Percentiles rank a stretch among this genome's conserved stretches.
Evolutionary conservation across 768 basidiomycete genomes (phyloP).

Genomic region (Suillus lakei): DNA sequence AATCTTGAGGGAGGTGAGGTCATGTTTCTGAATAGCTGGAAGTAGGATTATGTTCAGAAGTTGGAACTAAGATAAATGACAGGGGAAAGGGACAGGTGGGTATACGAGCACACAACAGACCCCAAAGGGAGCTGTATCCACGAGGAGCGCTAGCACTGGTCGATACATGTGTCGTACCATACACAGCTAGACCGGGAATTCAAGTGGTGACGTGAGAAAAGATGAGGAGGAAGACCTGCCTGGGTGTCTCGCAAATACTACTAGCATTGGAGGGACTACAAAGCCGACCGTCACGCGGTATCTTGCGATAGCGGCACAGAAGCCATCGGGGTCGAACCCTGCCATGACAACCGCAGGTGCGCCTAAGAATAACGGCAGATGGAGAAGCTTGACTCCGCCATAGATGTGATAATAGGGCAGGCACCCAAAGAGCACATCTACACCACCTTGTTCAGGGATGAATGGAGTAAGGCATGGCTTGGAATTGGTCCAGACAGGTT

Average conservation of each 20-base stretch:
- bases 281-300: conserved; percentile 64
- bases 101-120: neutral
- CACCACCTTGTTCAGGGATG: conserved; percentile 8
- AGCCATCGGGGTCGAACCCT: conserved; percentile 72
- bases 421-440: conserved; percentile 62
- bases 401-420: conserved; percentile 66
- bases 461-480: conserved; percentile 30
- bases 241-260: conserved; percentile 72
- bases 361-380: conserved; percentile 57
- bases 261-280: conserved; percentile 85
- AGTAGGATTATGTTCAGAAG: conserved; percentile 2
- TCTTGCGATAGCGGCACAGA: conserved; percentile 66
- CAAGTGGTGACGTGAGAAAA: neutral
- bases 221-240: conserved; percentile 44
- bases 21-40: conserved; percentile 65
- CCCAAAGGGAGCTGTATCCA: neutral
- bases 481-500: conserved; percentile 46
- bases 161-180: neutral
- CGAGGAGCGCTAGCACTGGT: neutral
- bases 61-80: neutral
- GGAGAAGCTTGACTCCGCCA: conserved; percentile 64
- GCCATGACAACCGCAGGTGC: conserved; percentile 60
- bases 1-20: conserved; percentile 60
- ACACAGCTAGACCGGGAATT: neutral
- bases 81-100: neutral